Base-by-base conservation (phyloP, 2,329 filamentous ascomycete genomes). In the Rhynchosporium agropyri region DNA sequence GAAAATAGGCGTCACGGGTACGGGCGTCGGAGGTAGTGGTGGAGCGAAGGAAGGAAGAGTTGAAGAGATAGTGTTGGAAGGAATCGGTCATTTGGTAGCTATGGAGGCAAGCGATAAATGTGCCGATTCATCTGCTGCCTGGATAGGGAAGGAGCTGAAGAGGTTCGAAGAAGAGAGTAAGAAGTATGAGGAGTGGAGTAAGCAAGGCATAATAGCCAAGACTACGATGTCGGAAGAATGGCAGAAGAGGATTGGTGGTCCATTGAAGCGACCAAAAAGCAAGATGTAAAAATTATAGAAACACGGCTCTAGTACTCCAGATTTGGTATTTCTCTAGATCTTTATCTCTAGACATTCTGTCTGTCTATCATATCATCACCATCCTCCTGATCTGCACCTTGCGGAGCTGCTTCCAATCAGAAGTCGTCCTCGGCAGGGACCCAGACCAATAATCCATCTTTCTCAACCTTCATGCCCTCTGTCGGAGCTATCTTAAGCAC, bases 401-500 rank as follows among this genome's bases (percentile, higher is more conserved):
- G 31, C 43, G 13, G 26, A 48, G 9, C 38, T 29, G 33, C 43
- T 45, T 9, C 13, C 8, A 8, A 31, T 58, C 60, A 65, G 26
- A 63, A 56, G 12, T 73, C 12, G 51, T 73, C 69, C 36, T 71
- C 70, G 4, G 79, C 79, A 42, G 82, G 83, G 20, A 89, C 80
- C 86, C 86, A 89, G 28, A 89, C 72, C 68, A 87, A 70, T 28
- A 89, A 72, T 0, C 86, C 86, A 3, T 89, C 85, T 76, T 87
- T 88, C 63, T 87, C 84, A 57, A 79, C 51, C 74, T 82, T 85
- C 79, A 87, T 88, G 28, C 87, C 89, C 72, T 89, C 90, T 0
- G 90, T 94, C 2, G 91, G 88, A 64, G 92, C 85, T 29, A 97
- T 87, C 66, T 89, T 87, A 65, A 98, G 76, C 48, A 90, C 87